phyloP scores from a whole-genome alignment of 345 rosid genomes.

The Angophora floribunda region DNA sequence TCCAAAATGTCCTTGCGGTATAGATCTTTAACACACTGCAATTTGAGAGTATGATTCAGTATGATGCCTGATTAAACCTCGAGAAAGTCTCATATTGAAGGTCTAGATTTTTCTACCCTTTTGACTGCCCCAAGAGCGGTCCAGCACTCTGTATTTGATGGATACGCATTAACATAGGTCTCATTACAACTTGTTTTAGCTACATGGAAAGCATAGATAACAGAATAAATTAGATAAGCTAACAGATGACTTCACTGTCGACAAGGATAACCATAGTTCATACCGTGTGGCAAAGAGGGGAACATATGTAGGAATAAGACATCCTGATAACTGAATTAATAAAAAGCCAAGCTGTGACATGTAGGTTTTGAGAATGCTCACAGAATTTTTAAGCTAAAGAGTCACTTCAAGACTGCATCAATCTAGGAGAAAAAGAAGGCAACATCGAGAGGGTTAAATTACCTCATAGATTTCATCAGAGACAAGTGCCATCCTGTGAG shows the following conservation, averaged over 20 bases:
- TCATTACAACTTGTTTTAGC: conserved; percentile 16
- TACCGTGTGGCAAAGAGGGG: not conserved
- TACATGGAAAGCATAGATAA: not conserved
- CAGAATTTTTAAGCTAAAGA: not conserved
- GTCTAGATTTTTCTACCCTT: not conserved
- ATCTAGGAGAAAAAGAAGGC: not conserved
- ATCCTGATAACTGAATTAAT: not conserved
- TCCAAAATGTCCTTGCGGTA: conserved; percentile 5
- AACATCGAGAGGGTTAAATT: not conserved
- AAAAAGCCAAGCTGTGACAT: not conserved
- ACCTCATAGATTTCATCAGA: conserved; percentile 18
- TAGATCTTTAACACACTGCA: conserved; percentile 12
- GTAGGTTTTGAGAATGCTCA: not conserved
- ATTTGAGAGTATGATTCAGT: not conserved
- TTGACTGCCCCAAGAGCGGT: conserved; percentile 3
- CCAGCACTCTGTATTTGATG: conserved; percentile 7
- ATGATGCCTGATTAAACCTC: not conserved
- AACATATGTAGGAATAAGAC: not conserved
- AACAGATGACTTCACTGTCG: not conserved
- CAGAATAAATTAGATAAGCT: not conserved
- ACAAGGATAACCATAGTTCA: not conserved
- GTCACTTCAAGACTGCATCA: not conserved
- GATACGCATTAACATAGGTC: conserved; percentile 2
- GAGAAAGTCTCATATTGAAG: not conserved
- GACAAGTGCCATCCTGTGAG: conserved; percentile 14